Base-by-base conservation (phyloP, 257 asterid genomes). In the Henckelia pumila region DNA sequence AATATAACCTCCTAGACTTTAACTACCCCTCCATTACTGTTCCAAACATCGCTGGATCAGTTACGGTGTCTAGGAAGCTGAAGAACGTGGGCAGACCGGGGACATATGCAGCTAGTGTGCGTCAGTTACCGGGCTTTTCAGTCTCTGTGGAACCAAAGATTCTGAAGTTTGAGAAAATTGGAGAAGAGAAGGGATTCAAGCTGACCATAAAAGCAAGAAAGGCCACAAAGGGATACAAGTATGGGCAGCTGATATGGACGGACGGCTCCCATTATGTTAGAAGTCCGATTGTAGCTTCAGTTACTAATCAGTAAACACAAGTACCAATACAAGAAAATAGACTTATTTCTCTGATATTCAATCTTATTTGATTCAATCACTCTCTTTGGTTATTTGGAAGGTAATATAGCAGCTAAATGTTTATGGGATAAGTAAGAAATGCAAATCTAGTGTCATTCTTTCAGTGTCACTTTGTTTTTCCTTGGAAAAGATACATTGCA, bases 41-140 rank as follows among this genome's bases (percentile, higher is more conserved):
- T 19, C 81, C 78, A 0, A 10, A 40, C 1, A 32, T 75, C 6
- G 9, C 37, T 0, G 56, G 62, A 33, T 9, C 79, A 0, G 69
- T 73, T 8, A 85, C 71, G 0, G 59, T 80, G n/a, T 74, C 73
- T 0, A 65, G 92, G 20, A 85, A 26, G 5, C 8, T 89, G 66
- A 89, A 80, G 60, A 86, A 84, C 6, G 95, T 89, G 2, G 92
- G 96, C 6, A 10, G 10, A 0, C 84, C 87, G 0, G 89, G 92
- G 1, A 68, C 22, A 0, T 86, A 89, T 14, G 50, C 25, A 0
- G 74, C 78, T 0, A 74, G 44, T 1, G 22, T 84, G 22, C 81
- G 81, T 1, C 72, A 32, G 1, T 89, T 88, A n/a, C 7, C n/a
- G 0, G 83, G 73, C 0, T 63, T 68, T 62, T 49, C 76, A 0